phyloP scores from a whole-genome alignment of 805 yeast species.

The Ogataea paradorogensis region DNA sequence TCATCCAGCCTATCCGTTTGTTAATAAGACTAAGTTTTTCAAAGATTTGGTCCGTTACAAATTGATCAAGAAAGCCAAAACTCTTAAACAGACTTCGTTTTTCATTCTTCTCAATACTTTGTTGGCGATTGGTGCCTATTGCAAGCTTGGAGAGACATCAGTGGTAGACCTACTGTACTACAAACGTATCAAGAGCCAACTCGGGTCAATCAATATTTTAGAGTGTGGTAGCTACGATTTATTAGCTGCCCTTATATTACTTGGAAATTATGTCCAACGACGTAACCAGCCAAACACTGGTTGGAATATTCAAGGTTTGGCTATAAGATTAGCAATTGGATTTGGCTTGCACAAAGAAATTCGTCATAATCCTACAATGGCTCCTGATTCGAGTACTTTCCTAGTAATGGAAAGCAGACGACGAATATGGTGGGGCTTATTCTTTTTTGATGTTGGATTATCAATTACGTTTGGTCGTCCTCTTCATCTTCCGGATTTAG shows the following conservation, averaged over 20 bases:
- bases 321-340: constrained; percentile 56
- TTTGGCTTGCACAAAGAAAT: constrained; percentile 52
- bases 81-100: constrained; percentile 42
- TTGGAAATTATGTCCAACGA: constrained; percentile 54
- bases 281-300: constrained; percentile 56
- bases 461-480: constrained; percentile 58
- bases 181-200: constrained; percentile 40
- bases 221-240: constrained; percentile 50
- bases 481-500: constrained; percentile 39
- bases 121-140: constrained; percentile 59
- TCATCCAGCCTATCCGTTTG: constrained; percentile 52
- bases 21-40: constrained; percentile 45
- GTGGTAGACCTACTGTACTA: constrained; percentile 49
- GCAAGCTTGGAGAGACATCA: constrained; percentile 46
- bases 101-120: constrained; percentile 48
- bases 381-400: constrained; percentile 1
- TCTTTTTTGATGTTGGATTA: constrained; percentile 52
- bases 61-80: constrained; percentile 20
- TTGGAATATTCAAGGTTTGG: constrained; percentile 57
- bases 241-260: constrained; percentile 44
- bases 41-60: constrained; percentile 37
- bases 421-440: constrained; percentile 58
- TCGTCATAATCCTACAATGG: constrained; percentile 21
- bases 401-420: constrained; percentile 44
- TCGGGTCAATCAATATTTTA: constrained; percentile 40